Conservation (phyloP, 2,329 filamentous ascomycete species). For the Pseudogymnoascus sp. region DNA sequence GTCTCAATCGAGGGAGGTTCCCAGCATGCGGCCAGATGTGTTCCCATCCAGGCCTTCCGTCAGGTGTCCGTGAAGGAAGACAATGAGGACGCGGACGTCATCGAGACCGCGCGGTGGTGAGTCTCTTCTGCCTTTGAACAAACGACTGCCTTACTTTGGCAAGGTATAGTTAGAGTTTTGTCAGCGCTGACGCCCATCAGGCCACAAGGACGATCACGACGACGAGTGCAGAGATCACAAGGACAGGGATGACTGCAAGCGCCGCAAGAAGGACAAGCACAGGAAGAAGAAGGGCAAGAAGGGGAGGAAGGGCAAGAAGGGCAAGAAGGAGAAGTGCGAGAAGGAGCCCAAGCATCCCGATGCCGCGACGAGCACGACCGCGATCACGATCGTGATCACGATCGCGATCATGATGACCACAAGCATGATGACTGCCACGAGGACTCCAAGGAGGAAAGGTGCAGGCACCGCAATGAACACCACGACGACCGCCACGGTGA, state of each 20-base stretch:
- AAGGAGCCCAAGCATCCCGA: background rate
- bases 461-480: background rate
- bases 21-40: background rate
- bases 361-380: background rate
- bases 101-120: background rate
- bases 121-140: background rate
- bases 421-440: background rate
- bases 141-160: background rate
- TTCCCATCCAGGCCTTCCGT: background rate
- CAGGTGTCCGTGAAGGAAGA: background rate
- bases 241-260: background rate
- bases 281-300: background rate
- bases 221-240: background rate
- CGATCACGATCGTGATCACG: background rate
- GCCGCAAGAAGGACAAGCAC: constrained; percentile 4
- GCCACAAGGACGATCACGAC: background rate
- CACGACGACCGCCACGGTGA: background rate
- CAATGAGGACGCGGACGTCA: background rate
- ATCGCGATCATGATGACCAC: background rate
- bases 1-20: background rate
- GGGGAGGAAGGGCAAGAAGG: background rate
- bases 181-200: background rate
- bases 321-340: background rate
- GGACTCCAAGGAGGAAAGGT: background rate
- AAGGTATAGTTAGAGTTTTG: background rate